Percentiles rank a stretch among this genome's conserved stretches.
Conservation (phyloP, 73 alveolate species). For the Paraurostyla sp. region DNA sequence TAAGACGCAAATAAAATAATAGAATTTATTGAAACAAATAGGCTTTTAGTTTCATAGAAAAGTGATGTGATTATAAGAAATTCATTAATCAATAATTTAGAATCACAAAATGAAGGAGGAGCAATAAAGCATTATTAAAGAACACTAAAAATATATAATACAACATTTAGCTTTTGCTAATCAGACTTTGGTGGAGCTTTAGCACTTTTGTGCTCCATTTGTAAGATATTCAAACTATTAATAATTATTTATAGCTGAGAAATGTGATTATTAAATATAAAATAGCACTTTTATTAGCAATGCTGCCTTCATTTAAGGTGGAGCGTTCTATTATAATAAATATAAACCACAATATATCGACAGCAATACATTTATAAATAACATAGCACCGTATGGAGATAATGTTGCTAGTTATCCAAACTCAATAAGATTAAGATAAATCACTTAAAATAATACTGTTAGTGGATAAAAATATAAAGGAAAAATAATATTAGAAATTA, state of each 20-base stretch:
- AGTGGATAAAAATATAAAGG: constrained; percentile 15
- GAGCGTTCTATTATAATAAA: constrained; percentile 16
- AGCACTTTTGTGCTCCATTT: background rate
- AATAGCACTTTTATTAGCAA: background rate
- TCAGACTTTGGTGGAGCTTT: constrained; percentile 12
- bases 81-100: background rate
- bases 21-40: background rate
- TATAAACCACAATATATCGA: background rate
- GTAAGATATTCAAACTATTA: background rate
- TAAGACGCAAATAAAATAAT: background rate
- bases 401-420: background rate
- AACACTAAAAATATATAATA: background rate
- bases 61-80: background rate
- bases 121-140: background rate
- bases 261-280: background rate
- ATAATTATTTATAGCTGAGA: background rate
- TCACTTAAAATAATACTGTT: background rate
- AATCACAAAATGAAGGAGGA: background rate
- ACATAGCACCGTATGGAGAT: constrained; percentile 1
- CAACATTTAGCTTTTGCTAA: background rate
- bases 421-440: background rate
- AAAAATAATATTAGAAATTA: background rate
- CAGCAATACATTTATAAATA: background rate
- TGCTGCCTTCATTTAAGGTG: background rate
- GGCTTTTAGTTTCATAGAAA: background rate